These are phyloP conservation scores for Globisporangium recalcitrans DNA, from an alignment of 352 stramenopile species.

Conservation along the genomic window DNA sequence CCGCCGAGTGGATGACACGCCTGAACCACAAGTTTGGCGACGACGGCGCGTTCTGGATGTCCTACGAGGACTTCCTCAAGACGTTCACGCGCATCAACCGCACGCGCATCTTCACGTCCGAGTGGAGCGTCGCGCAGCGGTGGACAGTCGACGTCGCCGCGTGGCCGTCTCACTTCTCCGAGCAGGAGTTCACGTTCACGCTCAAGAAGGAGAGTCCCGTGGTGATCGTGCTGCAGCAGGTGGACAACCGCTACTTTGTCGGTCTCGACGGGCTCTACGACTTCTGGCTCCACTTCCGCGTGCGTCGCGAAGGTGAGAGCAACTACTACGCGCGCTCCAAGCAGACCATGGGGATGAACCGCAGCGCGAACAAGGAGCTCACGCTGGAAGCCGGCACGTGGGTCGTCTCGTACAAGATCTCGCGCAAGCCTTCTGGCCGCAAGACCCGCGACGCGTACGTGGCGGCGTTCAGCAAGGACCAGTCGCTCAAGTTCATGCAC, in stretches of 20 bases:
- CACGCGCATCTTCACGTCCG: constrained; percentile 28
- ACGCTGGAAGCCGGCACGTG: constrained; percentile 23
- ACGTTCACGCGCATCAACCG: constrained; percentile 27
- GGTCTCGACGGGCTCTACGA: constrained; percentile 35
- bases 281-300: constrained; percentile 30
- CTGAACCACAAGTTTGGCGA: constrained; percentile 38
- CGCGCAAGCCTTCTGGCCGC: constrained; percentile 13
- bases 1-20: constrained; percentile 29
- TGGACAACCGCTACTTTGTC: constrained; percentile 31
- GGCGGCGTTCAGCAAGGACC: constrained; percentile 14
- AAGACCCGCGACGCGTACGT: constrained; percentile 19
- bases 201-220: constrained; percentile 18
- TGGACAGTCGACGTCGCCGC: constrained; percentile 23
- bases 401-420: constrained; percentile 26
- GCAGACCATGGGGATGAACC: constrained; percentile 21
- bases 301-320: constrained; percentile 22
- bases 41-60: constrained; percentile 64
- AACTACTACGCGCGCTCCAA: constrained; percentile 25
- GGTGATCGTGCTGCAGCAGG: constrained; percentile 32
- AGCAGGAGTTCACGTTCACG: constrained; percentile 26
- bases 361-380: constrained; percentile 33
- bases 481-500: constrained; percentile 30
- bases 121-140: constrained; percentile 30
- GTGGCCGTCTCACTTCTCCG: constrained; percentile 24
- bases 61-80: constrained; percentile 31